Evolutionary conservation across 2,329 filamentous ascomycete genomes (phyloP).

Genomic region (Coniella lustricola): DNA sequence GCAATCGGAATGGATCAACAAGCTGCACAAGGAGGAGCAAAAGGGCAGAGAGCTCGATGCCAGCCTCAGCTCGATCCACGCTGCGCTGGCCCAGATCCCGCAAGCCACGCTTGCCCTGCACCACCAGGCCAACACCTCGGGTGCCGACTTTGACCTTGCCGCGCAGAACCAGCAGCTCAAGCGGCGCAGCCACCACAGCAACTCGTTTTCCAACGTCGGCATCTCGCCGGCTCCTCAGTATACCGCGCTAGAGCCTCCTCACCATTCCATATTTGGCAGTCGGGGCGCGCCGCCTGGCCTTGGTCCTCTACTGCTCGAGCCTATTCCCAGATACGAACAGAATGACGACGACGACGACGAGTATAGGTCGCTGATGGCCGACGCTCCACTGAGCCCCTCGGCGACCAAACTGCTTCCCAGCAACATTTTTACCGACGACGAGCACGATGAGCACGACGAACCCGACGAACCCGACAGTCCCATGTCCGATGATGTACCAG

Average conservation of each 20-base stretch:
- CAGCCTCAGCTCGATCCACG: conserved; percentile 38
- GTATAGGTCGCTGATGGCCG: conserved; percentile 51
- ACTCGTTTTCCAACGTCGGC: conserved; percentile 35
- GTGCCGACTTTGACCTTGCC: conserved; percentile 40
- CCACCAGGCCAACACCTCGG: conserved; percentile 36
- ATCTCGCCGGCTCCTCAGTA: conserved; percentile 35
- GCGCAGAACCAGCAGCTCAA: conserved; percentile 37
- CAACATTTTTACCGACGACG: conserved; percentile 48
- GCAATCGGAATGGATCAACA: conserved; percentile 45
- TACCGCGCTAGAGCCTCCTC: conserved; percentile 24
- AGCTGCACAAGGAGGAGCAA: conserved; percentile 40
- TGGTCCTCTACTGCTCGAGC: conserved; percentile 16
- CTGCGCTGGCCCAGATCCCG: conserved; percentile 36
- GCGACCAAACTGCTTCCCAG: conserved; percentile 69
- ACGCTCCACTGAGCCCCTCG: conserved; percentile 69
- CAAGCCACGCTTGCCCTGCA: conserved; percentile 31
- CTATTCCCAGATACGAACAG: conserved; percentile 43
- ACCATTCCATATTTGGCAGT: conserved; percentile 2
- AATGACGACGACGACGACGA: conserved; percentile 59
- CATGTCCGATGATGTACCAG: conserved; percentile 23
- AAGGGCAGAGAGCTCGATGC: conserved; percentile 40
- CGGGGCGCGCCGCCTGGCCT: conserved; percentile 28
- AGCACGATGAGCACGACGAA: conserved; percentile 59
- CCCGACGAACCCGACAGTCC: conserved; percentile 54
- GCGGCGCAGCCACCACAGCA: conserved; percentile 41